These are phyloP conservation scores for Triangularia setosa DNA, from an alignment of 2,329 filamentous ascomycete species.

Conservation along the genomic window DNA sequence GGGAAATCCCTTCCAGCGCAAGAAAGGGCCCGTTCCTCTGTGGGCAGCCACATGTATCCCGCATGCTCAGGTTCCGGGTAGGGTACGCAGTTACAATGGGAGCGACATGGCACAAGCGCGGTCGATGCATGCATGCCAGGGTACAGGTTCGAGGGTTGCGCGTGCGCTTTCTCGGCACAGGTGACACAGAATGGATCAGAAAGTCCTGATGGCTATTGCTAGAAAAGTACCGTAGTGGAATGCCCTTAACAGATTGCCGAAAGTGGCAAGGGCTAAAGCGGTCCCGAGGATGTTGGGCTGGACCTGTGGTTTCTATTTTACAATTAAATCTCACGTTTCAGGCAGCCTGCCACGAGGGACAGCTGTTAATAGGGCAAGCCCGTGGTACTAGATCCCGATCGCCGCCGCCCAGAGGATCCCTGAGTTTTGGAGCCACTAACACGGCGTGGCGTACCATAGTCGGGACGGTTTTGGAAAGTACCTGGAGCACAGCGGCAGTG, in stretches of 20 bases:
- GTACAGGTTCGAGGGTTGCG: conserved; percentile 2
- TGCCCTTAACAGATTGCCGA: conserved; percentile 13
- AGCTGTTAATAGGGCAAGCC: neutral
- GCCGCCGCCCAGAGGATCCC: neutral
- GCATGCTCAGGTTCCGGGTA: conserved; percentile 17
- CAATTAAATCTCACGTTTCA: neutral
- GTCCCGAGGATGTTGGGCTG: conserved; percentile 1
- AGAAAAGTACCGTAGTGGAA: neutral
- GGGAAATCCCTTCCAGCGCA: conserved; percentile 6
- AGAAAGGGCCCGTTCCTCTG: conserved; percentile 11
- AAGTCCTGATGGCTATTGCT: no score
- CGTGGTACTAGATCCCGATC: conserved; percentile 1
- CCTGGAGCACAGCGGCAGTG: neutral
- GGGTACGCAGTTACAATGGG: conserved; percentile 8
- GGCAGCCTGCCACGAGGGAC: neutral
- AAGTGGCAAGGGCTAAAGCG: conserved; percentile 19
- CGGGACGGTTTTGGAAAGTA: conserved; percentile 4
- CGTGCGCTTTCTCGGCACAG: conserved; percentile 5
- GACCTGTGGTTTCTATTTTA: neutral
- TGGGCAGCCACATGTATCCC: conserved; percentile 15
- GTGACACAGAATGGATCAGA: conserved; percentile 2
- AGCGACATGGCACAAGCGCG: conserved; percentile 7
- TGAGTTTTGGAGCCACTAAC: neutral
- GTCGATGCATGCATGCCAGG: conserved; percentile 9
- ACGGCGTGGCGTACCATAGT: conserved; percentile 1